Percentiles rank a stretch among this genome's conserved stretches.
Evolutionary conservation across 1,284 basidiomycete genomes (phyloP).

Genomic region (Agroathelia rolfsii): DNA sequence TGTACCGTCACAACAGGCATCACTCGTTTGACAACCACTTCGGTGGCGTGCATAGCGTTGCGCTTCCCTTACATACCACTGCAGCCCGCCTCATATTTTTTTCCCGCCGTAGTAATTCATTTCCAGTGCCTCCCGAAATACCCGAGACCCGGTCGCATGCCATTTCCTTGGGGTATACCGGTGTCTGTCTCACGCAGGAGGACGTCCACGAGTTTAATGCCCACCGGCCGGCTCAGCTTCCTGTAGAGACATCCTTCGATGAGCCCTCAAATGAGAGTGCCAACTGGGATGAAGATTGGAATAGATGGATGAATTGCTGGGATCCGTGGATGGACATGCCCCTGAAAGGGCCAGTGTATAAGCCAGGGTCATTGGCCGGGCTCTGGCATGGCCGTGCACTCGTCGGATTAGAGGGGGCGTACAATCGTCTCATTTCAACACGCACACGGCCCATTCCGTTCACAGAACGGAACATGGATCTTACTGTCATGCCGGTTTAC

Average conservation of each 20-base stretch:
- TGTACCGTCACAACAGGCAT: conserved; percentile 40
- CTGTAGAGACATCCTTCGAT: no score
- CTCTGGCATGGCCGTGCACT: conserved; percentile 53
- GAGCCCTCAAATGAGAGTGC: conserved; percentile 25
- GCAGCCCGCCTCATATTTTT: conserved; percentile 59
- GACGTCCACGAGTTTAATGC: conserved; percentile 53
- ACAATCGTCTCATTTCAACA: conserved; percentile 1
- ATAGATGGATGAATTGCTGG: conserved; percentile 39
- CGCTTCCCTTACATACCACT: conserved; percentile 38
- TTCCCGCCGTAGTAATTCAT: conserved; percentile 41
- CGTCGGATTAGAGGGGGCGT: conserved; percentile 24
- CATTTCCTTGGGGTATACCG: conserved; percentile 17
- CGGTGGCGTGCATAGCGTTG: conserved; percentile 20
- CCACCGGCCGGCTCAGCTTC: conserved; percentile 16
- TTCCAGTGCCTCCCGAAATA: conserved; percentile 35
- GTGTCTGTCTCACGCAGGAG: conserved; percentile 38
- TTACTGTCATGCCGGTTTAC: conserved; percentile 37
- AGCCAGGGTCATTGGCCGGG: conserved; percentile 39
- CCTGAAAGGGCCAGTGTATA: conserved; percentile 36
- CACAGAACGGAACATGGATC: conserved; percentile 24
- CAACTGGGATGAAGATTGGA: conserved; percentile 58
- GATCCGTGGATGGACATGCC: conserved; percentile 29
- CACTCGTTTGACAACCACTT: no score
- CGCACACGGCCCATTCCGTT: conserved; percentile 23
- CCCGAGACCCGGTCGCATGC: conserved; percentile 37